Conservation (phyloP, 108 stramenopile species). For the Stephanodiscus minutulus region DNA sequence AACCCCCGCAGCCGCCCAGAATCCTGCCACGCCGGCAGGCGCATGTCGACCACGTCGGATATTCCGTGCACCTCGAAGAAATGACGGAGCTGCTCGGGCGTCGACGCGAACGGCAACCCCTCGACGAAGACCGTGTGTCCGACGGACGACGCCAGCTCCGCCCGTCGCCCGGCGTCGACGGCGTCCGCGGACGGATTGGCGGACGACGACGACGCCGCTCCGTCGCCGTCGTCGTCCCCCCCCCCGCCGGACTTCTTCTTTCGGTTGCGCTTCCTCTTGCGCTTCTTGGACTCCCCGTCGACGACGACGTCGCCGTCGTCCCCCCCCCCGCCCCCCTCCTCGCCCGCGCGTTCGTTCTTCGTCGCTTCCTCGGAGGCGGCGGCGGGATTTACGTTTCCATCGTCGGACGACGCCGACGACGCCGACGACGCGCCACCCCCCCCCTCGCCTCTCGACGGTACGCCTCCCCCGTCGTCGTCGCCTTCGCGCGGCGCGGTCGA, state of each 20-base stretch:
- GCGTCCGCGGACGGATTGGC: not conserved
- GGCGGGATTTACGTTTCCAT: constrained; percentile 1
- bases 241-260: constrained; percentile 58
- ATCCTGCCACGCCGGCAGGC: constrained; percentile 95
- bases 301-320: constrained; percentile 32
- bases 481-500: too few species aligned
- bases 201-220: constrained; percentile 1
- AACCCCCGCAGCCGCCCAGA: constrained; percentile 91
- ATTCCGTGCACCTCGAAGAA: constrained; percentile 71
- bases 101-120: constrained; percentile 85
- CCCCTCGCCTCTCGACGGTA: not conserved
- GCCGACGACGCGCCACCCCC: not conserved
- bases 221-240: constrained; percentile 22
- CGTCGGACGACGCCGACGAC: not conserved
- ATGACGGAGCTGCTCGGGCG: constrained; percentile 65
- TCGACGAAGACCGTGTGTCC: constrained; percentile 89
- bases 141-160: constrained; percentile 11
- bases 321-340: constrained; percentile 22
- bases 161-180: constrained; percentile 11
- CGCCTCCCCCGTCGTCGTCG: too few species aligned
- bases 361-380: constrained; percentile 8
- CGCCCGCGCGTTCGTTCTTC: constrained; percentile 6
- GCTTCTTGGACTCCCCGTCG: constrained; percentile 46
- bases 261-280: constrained; percentile 69
- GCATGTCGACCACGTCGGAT: constrained; percentile 68